Evolutionary conservation across 148 eudicot genomes (phyloP).

Genomic region (Cornus florida): DNA sequence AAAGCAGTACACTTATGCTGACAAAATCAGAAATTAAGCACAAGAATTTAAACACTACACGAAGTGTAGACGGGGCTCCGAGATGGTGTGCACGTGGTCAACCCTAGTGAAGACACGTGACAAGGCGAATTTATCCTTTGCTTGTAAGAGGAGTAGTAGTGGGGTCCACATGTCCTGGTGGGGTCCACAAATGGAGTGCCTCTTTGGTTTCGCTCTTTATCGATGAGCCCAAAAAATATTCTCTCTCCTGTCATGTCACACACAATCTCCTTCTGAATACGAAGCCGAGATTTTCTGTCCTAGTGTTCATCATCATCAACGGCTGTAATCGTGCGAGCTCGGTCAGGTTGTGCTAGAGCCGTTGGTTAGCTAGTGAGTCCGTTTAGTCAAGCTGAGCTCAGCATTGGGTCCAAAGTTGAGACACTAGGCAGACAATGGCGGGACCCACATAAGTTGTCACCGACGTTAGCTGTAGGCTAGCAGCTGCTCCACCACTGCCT

Average conservation of each 20-base stretch:
- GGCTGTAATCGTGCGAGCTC: conserved; percentile 5
- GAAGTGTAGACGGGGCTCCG: no score
- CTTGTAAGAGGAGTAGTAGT: conserved; percentile 44
- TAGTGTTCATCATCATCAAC: conserved; percentile 6
- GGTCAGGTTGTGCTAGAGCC: not conserved
- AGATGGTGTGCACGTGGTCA: conserved; percentile 14
- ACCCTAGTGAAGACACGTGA: conserved; percentile 38
- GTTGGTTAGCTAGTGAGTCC: not conserved
- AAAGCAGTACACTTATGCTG: no score
- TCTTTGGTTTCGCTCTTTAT: conserved; percentile 21
- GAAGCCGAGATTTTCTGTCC: conserved; percentile 20
- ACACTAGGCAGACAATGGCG: conserved; percentile 1
- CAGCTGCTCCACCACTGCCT: conserved; percentile 35
- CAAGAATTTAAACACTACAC: no score
- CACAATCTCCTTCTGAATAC: conserved; percentile 20
- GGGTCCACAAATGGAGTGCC: conserved; percentile 23
- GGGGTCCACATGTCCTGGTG: conserved; percentile 23
- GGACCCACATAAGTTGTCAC: conserved; percentile 18
- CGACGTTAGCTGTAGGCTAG: conserved; percentile 1
- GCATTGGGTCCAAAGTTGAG: not conserved
- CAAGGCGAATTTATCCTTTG: conserved; percentile 65
- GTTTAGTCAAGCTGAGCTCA: not conserved
- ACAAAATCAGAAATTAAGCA: no score
- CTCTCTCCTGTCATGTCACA: conserved; percentile 45
- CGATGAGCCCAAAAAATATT: conserved; percentile 23